Evolutionary conservation across 345 rosid genomes (phyloP).

Genomic region (Salix suchowensis): DNA sequence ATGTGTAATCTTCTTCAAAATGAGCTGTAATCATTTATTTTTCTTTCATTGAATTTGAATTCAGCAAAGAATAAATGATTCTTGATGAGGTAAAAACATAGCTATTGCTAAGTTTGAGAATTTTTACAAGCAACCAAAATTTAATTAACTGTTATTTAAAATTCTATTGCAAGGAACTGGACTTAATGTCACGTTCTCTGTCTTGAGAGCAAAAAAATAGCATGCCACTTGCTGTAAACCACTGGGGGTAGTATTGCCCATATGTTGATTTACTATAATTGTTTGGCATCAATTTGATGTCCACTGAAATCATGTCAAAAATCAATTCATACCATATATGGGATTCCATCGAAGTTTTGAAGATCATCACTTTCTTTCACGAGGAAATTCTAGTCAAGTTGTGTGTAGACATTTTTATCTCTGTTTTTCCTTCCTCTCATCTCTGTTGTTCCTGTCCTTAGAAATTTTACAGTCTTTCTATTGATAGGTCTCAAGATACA

Average conservation of each 20-base stretch:
- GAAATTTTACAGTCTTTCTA: conserved; percentile 7
- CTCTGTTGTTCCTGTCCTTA: neutral
- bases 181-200: neutral
- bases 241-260: neutral
- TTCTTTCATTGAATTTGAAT: neutral
- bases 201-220: neutral
- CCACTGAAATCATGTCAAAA: neutral
- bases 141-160: neutral
- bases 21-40: neutral
- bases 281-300: neutral
- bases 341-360: neutral
- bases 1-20: neutral
- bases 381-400: neutral
- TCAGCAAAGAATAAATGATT: neutral
- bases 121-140: neutral
- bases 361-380: neutral
- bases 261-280: neutral
- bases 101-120: neutral
- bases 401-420: neutral
- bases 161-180: neutral
- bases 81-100: neutral
- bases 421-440: neutral
- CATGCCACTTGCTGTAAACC: neutral
- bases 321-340: neutral
- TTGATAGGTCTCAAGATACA: conserved; percentile 57